Percentiles rank a stretch among this genome's conserved stretches.
Evolutionary conservation across 352 stramenopile species (phyloP).

Genomic region (Globisporangium iwayamae): DNA sequence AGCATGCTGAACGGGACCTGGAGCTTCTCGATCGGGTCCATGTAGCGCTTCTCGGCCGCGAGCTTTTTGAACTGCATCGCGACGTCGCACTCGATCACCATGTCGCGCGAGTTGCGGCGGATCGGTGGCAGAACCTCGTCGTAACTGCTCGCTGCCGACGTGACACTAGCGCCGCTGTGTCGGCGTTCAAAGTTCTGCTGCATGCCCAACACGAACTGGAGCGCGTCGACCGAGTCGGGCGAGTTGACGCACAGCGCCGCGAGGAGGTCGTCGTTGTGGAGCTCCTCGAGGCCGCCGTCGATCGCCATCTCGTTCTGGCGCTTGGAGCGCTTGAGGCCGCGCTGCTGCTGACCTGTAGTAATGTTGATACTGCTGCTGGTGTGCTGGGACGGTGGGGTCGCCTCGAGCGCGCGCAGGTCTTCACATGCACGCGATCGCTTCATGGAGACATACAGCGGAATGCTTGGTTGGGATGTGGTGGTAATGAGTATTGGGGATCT

Average conservation of each 20-base stretch:
- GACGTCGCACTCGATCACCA: conserved; percentile 14
- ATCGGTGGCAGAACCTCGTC: conserved; percentile 18
- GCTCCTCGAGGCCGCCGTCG: conserved; percentile 12
- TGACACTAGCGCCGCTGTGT: not conserved
- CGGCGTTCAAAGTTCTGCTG: conserved; percentile 9
- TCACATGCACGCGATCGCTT: conserved; percentile 72
- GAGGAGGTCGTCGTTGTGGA: conserved; percentile 11
- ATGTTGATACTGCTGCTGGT: not conserved
- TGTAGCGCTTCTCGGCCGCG: conserved; percentile 10
- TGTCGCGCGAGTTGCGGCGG: conserved; percentile 15
- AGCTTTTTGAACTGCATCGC: conserved; percentile 21
- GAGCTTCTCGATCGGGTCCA: conserved; percentile 13
- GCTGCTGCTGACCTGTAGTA: conserved; percentile 8
- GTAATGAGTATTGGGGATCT: not conserved
- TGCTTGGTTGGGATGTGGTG: not conserved
- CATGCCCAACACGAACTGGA: conserved; percentile 13
- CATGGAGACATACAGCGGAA: conserved; percentile 26
- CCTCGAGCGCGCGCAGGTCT: conserved; percentile 56
- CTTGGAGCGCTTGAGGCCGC: conserved; percentile 14
- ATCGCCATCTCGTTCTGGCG: conserved; percentile 10
- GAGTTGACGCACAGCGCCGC: not conserved
- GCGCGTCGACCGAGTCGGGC: not conserved
- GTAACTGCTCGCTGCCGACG: not conserved
- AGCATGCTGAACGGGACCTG: conserved; percentile 17
- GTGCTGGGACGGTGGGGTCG: conserved; percentile 15